A percentile compares a stretch with the other conserved stretches of the same genome.
Evolutionary conservation across 2,329 filamentous ascomycete genomes (phyloP).

Genomic region (Cladophialophora carrionii): DNA sequence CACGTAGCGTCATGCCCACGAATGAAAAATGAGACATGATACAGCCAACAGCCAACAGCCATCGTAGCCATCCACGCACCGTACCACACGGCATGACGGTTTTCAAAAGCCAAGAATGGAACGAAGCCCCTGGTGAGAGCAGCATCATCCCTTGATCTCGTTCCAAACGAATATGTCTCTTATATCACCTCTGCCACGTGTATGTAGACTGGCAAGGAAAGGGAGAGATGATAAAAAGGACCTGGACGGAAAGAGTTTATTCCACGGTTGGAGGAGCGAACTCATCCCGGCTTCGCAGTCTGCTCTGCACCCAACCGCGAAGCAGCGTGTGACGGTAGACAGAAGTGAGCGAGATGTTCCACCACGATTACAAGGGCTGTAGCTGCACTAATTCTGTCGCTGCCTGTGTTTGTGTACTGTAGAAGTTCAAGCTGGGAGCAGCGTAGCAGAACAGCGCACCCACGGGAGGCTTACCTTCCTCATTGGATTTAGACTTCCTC

Average conservation of each 20-base stretch:
- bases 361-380: neutral
- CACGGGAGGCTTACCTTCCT: neutral
- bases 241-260: constrained; percentile 2
- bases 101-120: neutral
- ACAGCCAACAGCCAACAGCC: neutral
- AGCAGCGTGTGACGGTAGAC: constrained; percentile 3
- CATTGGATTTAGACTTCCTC: neutral
- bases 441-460: neutral
- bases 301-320: neutral
- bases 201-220: neutral
- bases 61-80: neutral
- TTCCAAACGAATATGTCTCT: neutral
- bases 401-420: neutral
- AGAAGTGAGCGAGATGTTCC: neutral
- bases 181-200: too few relatives aligned
- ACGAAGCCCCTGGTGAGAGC: neutral
- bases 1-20: neutral
- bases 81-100: neutral
- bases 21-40: neutral
- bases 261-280: neutral
- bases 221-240: too few relatives aligned
- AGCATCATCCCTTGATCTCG: neutral
- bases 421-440: neutral
- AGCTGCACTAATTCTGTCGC: neutral
- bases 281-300: constrained; percentile 1